Evolutionary conservation across 202 grass and related monocot genomes (phyloP).

Genomic region (Panicum hallii): DNA sequence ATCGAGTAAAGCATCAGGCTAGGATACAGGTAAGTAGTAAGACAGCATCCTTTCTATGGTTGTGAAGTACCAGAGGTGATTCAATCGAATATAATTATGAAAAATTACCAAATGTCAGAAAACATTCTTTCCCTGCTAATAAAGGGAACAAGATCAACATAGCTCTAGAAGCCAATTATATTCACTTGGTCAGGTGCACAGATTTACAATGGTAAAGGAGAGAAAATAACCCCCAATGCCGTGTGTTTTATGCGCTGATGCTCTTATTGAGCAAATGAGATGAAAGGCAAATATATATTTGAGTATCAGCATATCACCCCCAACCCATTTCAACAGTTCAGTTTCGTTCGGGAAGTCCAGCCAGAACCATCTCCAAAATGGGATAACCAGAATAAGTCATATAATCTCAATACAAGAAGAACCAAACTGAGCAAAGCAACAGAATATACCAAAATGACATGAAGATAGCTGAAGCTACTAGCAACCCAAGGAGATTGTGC

Average conservation of each 20-base stretch:
- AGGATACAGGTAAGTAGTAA: conserved; percentile 1
- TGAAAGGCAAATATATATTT: neutral
- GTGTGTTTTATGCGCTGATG: neutral
- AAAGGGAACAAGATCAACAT: neutral
- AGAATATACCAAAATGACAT: conserved; percentile 9
- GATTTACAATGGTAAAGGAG: neutral
- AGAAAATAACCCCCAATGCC: neutral
- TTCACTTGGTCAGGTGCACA: neutral
- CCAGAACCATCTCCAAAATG: neutral
- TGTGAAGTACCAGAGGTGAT: neutral
- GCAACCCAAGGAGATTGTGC: neutral
- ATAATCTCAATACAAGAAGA: neutral
- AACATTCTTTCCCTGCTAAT: neutral
- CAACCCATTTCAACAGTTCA: neutral
- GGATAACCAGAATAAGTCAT: neutral
- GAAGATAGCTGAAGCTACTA: neutral
- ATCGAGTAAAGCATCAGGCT: neutral
- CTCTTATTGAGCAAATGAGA: neutral
- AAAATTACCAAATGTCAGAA: neutral
- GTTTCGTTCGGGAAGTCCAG: neutral
- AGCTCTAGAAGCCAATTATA: neutral
- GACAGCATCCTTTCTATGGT: neutral
- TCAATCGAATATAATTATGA: neutral
- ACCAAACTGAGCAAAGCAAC: neutral
- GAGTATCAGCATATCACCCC: neutral